Evolutionary conservation across 2,329 filamentous ascomycete genomes (phyloP), one percentile per base, ranked within the genome.

Genomic region (Alternaria burnsii): DNA sequence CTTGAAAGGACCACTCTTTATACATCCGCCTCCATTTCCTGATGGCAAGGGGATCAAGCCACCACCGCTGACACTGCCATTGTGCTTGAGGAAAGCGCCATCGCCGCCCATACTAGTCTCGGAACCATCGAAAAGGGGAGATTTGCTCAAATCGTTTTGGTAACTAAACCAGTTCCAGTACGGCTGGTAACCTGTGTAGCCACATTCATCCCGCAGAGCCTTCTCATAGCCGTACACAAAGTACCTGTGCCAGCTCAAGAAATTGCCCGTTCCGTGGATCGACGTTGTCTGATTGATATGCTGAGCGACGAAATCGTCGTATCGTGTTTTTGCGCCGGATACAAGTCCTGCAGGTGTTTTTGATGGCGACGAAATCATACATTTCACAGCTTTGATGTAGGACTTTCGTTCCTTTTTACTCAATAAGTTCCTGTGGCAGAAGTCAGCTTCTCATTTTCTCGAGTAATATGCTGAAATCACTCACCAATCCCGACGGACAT

Each of bases 161-260:
- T 65, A 44, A 12, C 53, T 56, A 20, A 65, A 57, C 82, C 83
- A 86, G 71, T 86, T 83, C 78, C 82, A 83, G 73, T 85, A 85
- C 3, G 79, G 79, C 44, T 76, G 72, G 41, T 69, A 67, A 40
- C 66, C 68, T 1, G 58, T 69, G 59, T 79, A 82, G 14, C 74
- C 74, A 55, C 80, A 82, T 48, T 81, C 79, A 12, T 77, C 59
- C 12, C 65, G 70, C 1, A 82, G 66, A 1, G 77, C 76, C 38
- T 75, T 65, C 57, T 82, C 78, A 57, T 76, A 81, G 0, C 61
- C 58, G 51, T 78, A 72, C 5, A 72, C 64, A 61, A 74, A 80
- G 55, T 76, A 72, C 7, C 80, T 71, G 53, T 81, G 79, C 76
- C 77, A 80, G 36, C 56, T 60, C 16, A 71, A 58, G 41, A 68